Evolutionary conservation across 2,329 filamentous ascomycete species (phyloP), one percentile per base, ranked within the genome.

Genomic region (Trichophaea hybrida): DNA sequence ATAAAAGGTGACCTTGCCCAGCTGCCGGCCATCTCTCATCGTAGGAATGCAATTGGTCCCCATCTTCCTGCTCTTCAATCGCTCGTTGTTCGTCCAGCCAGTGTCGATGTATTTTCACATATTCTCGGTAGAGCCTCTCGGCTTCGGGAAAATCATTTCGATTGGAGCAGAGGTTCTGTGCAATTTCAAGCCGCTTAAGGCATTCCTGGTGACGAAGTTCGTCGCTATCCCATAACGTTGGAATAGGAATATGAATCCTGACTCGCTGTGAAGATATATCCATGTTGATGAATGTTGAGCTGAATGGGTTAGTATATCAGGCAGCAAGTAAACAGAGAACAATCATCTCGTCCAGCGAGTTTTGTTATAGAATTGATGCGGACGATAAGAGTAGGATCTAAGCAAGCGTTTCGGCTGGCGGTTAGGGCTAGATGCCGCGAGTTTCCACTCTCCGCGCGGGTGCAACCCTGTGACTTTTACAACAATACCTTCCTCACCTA

Each of bases 1-100:
- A 24, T 24, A 24, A 24, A 24, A 24, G 24, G 24, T 24, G 24
- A 2, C 24, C 24, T 24, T 24, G 24, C 3, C 24, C 24, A 24
- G 24, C 24, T 24, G 24, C 24, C 10, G 44, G 10, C 44, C 44
- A 49, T 24, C 44, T 8, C 44, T 49, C 44, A 12, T n/a, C 44
- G 24, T 49, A n/a, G 7, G 24, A 12, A 24, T 12, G 8, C 44
- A 15, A 8, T 49, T 12, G 12, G 12, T n/a, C 10, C 13, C 7
- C 24, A 8, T 49, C 44, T 8, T n/a, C 44, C 15, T n/a, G 31
- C 13, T 37, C 32, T n/a, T 53, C 50, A 5, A 37, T n/a, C 13
- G 31, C 50, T 24, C 62, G 51, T 40, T 65, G 64, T 35, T 60
- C 58, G 34, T 58, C 55, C 50, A 64, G 58, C 63, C 63, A 65